Base-by-base conservation (phyloP, 2,329 filamentous ascomycete genomes). In the Shiraia sp. region DNA sequence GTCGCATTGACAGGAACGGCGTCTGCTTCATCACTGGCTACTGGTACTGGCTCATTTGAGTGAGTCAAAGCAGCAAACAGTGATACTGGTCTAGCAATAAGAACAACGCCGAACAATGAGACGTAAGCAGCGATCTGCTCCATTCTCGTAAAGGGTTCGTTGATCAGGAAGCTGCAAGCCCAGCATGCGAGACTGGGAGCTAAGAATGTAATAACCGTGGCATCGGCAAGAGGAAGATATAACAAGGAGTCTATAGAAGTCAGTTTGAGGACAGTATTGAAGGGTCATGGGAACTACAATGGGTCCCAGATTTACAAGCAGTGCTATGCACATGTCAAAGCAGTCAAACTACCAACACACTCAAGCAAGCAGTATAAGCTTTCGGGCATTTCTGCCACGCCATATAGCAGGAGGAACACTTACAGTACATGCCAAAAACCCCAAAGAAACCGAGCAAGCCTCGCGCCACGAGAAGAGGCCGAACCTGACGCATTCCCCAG, bases 181-280 rank as follows among this genome's bases (percentile, higher is more conserved):
- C 91, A 89, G 42, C 88, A 89, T 14, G 88, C 81, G 5, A 95
- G 76, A 10, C 85, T 86, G 0, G 91, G 91, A 0, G 87, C 82
- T 5, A 96, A 77, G 63, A 96, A 96, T 7, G 89, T 93, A 38
- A 96, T 86, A 24, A 96, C 90, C 0, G 88, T 93, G 2, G 90
- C 90, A 65, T 96, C 90, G 12, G 89, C 87, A 2, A 96, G 78
- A 0, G 89, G 88, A 3, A 96, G 79, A 57, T 95, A 95, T 61
- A 88, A 79, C 42, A 88, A 72, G 6, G 82, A 85, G 57, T 84
- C 76, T 77, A 41, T 7, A 5, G 12, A 6, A 10, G 36, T 59
- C 15, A 60, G 59, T 10, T 15, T 42, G 6, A 26, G 13, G 29
- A 7, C 7, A 14, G 78, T 2, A 14, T 15, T 3, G 3, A 16